These are phyloP conservation scores for Daldinia sp. DNA, from an alignment of 2,329 filamentous ascomycete genomes.

Conservation along the genomic window DNA sequence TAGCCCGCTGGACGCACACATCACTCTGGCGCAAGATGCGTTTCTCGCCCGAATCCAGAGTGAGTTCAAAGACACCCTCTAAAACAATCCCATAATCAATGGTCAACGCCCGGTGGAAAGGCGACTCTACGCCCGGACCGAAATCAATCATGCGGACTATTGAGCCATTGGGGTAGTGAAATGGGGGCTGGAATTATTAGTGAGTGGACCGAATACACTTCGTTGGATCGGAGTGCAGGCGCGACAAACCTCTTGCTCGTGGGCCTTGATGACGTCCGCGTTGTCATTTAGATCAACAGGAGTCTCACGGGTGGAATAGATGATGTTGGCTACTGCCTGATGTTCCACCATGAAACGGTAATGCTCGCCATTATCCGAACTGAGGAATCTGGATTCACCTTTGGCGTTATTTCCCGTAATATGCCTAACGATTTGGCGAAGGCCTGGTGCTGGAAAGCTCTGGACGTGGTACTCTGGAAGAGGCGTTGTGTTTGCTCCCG, in stretches of 20 bases:
- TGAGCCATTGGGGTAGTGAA: neutral
- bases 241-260: neutral
- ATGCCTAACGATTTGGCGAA: neutral
- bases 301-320: constrained; percentile 31
- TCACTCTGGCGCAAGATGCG: neutral
- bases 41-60: neutral
- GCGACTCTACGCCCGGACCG: neutral
- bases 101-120: neutral
- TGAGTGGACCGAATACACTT: neutral
- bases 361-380: constrained; percentile 38
- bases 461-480: neutral
- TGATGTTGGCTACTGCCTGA: constrained; percentile 37
- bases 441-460: neutral
- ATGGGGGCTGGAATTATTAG: neutral
- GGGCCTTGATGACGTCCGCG: neutral
- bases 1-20: neutral
- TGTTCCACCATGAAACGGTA: constrained; percentile 27
- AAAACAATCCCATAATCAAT: neutral
- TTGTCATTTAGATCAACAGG: constrained; percentile 42
- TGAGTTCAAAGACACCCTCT: neutral
- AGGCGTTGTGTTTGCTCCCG: neutral
- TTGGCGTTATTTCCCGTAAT: neutral
- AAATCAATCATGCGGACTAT: neutral
- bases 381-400: neutral
- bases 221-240: neutral